Base-by-base conservation (phyloP, 2,329 filamentous ascomycete species). In the Xylariales sp. region DNA sequence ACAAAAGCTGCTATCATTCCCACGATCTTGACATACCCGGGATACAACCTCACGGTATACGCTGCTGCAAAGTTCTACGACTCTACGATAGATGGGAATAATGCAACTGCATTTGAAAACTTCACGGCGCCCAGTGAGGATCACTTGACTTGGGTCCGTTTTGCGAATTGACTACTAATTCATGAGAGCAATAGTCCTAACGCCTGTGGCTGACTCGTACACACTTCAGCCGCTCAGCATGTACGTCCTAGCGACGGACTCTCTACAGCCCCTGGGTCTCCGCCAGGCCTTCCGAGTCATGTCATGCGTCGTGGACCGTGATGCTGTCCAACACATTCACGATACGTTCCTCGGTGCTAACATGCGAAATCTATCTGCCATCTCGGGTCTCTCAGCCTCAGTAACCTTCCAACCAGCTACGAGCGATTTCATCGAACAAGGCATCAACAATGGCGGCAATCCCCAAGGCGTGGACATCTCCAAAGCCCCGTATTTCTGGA, bases 1-100 rank as follows among this genome's bases (percentile, higher is more conserved):
- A 2, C 20, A 7, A 22, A 22, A 36, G 33, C 33, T 10, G 18
- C 19, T 8, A 9, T 36, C 11, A 12, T 12, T 18, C 20, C 33
- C 10, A 36, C 14, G 9, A 20, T 36, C 18, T 57, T 42, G 59
- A 27, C 24, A n/a, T 27, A 8, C n/a, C 24, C 24, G n/a, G 8
- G 8, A 8, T 8, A 27, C 8, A 27, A 27, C 24, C 8, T 27
- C 24, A 27, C 24, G n/a, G 24, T n/a, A 8, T 27, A 27, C n/a
- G 24, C 24, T 27, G 24, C 24, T 8, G 24, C 24, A 8, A 27
- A 27, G n/a, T 27, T 27, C 24, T 27, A 27, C 24, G 24, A 27
- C 24, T 27, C 24, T n/a, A n/a, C 24, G 24, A 27, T 27, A 8
- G n/a, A n/a, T n/a, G n/a, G n/a, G n/a, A 8, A 8, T 27, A 27